phyloP scores from a whole-genome alignment of 192 early-diverging fungal genomes.

The Rhizophagus sp. region DNA sequence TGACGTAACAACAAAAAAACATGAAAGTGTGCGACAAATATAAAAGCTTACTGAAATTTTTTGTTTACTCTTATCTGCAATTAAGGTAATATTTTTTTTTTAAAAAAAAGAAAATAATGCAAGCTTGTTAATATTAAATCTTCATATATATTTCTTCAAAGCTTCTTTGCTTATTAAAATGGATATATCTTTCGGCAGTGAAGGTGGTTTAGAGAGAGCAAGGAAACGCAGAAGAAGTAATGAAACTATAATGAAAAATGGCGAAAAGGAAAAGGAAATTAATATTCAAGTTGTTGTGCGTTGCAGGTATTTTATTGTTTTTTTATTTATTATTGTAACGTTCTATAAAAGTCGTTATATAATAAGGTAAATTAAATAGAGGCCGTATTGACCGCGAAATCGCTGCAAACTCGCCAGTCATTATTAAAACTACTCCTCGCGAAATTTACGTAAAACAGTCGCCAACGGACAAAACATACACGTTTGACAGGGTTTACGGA shows the following conservation, averaged over 20 bases:
- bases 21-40: too few species aligned
- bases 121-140: too few species aligned
- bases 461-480: conserved; percentile 68
- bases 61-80: too few species aligned
- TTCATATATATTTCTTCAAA: too few species aligned
- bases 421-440: conserved; percentile 59
- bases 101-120: too few species aligned
- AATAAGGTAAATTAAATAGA: conserved; percentile 31
- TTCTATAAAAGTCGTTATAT: not conserved
- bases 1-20: not conserved
- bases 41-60: too few species aligned
- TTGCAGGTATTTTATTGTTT: conserved; percentile 58
- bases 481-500: conserved; percentile 91
- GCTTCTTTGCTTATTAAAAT: not conserved
- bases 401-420: conserved; percentile 62
- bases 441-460: conserved; percentile 63
- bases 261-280: conserved; percentile 67
- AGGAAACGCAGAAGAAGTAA: conserved; percentile 10
- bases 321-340: not conserved
- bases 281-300: conserved; percentile 84
- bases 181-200: conserved; percentile 1
- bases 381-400: conserved; percentile 58
- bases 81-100: too few species aligned
- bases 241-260: not conserved
- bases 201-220: not conserved